A percentile compares a stretch with the other conserved stretches of the same genome.
Evolutionary conservation across 495 filamentous ascomycete species (phyloP).

Genomic region (Saxophila tyrrhenica): DNA sequence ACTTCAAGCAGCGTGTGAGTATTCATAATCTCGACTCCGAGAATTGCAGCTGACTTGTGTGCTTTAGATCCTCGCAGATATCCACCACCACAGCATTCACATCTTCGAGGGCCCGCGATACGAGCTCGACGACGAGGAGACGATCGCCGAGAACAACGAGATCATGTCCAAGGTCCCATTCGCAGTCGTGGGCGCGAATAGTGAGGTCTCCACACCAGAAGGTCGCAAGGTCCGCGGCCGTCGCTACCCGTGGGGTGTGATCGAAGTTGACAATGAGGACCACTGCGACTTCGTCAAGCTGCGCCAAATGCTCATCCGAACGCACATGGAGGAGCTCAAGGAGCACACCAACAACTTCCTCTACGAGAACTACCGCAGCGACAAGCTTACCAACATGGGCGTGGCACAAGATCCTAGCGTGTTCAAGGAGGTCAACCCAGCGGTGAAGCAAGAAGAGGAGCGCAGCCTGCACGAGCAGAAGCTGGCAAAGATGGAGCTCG

Average conservation of each 20-base stretch:
- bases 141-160: constrained; percentile 98
- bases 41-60: background rate
- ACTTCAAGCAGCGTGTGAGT: constrained; percentile 89
- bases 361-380: constrained; percentile 98
- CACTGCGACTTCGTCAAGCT: constrained; percentile 99
- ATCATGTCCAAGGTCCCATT: constrained; percentile 99
- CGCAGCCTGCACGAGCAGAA: constrained; percentile 96
- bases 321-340: constrained; percentile 99
- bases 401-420: constrained; percentile 96
- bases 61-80: constrained; percentile 84
- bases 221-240: constrained; percentile 94
- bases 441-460: constrained; percentile 99
- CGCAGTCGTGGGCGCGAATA: constrained; percentile 91
- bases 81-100: constrained; percentile 89
- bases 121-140: constrained; percentile 97
- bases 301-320: constrained; percentile 98
- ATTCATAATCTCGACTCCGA: constrained; percentile 8
- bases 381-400: constrained; percentile 97
- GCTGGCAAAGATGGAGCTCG: constrained; percentile 98
- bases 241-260: constrained; percentile 95
- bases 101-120: constrained; percentile 98
- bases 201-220: constrained; percentile 79
- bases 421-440: constrained; percentile 99
- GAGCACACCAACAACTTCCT: constrained; percentile 98
- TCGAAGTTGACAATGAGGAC: constrained; percentile 99